Percentiles rank a stretch among this genome's conserved stretches.
These are phyloP conservation scores for Thelephora terrestris DNA, from an alignment of 1,284 basidiomycete genomes.

Conservation along the genomic window DNA sequence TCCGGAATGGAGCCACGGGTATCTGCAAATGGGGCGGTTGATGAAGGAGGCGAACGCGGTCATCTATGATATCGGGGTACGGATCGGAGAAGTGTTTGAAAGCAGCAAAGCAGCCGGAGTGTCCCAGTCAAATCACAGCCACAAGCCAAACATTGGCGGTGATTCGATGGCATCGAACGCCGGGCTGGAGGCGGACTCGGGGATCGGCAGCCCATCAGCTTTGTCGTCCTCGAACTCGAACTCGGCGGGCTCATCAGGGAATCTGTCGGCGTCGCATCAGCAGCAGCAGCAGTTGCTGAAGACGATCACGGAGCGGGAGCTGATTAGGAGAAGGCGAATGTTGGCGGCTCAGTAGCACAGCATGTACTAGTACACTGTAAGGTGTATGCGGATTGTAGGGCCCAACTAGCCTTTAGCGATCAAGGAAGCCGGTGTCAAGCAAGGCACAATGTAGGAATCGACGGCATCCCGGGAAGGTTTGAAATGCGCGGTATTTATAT, in stretches of 20 bases:
- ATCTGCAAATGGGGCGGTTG: constrained; percentile 86
- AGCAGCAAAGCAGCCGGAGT: not conserved
- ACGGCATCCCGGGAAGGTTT: too few relatives aligned
- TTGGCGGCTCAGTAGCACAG: constrained; percentile 23
- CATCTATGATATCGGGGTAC: constrained; percentile 84
- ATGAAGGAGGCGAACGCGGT: constrained; percentile 79
- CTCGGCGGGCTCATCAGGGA: constrained; percentile 6
- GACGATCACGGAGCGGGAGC: constrained; percentile 66
- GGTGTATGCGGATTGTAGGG: too few relatives aligned
- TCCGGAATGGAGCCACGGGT: constrained; percentile 89
- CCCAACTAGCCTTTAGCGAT: too few relatives aligned
- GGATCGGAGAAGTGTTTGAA: constrained; percentile 80
- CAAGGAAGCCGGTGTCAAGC: too few relatives aligned
- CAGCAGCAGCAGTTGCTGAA: constrained; percentile 13
- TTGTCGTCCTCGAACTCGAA: constrained; percentile 6
- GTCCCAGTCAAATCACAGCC: not conserved
- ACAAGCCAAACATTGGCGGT: not conserved
- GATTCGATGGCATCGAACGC: not conserved
- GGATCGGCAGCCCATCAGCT: too few relatives aligned
- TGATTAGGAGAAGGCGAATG: constrained; percentile 67
- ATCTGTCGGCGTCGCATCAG: too few relatives aligned
- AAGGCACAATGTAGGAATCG: too few relatives aligned
- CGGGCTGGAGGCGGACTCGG: not conserved
- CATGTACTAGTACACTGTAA: too few relatives aligned
- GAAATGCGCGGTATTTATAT: too few relatives aligned